Percentiles rank a stretch among this genome's conserved stretches.
phyloP scores from a whole-genome alignment of 2,329 filamentous ascomycete genomes.

The Leptographium radiaticola region DNA sequence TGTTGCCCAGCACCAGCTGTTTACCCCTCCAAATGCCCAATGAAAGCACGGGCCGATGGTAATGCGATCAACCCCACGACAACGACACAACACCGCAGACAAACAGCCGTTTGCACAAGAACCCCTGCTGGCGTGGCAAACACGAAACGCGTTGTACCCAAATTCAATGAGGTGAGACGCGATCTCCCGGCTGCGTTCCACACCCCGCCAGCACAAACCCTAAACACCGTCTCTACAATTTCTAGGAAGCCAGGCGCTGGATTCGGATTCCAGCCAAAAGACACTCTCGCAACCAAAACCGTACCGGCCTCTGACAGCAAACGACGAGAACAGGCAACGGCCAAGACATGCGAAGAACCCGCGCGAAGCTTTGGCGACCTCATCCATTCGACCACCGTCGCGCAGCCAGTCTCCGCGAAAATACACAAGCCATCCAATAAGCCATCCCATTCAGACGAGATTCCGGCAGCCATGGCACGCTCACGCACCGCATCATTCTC shows the following conservation, averaged over 20 bases:
- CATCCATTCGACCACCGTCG: constrained; percentile 13
- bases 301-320: background rate
- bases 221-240: background rate
- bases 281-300: constrained; percentile 12
- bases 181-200: background rate
- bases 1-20: constrained; percentile 1
- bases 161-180: background rate
- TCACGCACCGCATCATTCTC: constrained; percentile 20
- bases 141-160: too few relatives aligned
- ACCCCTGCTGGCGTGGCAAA: too few relatives aligned
- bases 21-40: background rate
- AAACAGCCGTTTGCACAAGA: background rate
- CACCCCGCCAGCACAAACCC: background rate
- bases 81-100: background rate
- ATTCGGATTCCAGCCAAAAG: constrained; percentile 16
- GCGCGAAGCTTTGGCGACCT: constrained; percentile 15
- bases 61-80: background rate
- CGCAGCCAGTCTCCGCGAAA: constrained; percentile 4
- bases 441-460: background rate
- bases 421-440: background rate
- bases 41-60: background rate
- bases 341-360: constrained; percentile 6
- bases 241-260: background rate
- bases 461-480: constrained; percentile 12
- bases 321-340: background rate